Conservation (phyloP, 129 eudicot species). For the Helichrysum umbraculigerum region DNA sequence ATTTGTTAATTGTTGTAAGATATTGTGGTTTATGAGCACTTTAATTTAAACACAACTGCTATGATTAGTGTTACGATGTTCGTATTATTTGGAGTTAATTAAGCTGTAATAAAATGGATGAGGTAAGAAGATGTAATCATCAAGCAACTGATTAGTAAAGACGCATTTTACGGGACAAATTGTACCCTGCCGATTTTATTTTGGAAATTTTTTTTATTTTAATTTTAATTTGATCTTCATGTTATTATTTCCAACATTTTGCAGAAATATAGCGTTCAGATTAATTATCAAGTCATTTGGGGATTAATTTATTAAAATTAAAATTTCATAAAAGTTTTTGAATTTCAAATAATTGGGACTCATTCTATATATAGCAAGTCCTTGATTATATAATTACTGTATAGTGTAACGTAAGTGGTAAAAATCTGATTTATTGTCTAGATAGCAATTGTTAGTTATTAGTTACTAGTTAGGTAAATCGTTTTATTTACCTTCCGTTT, state of each 20-base stretch:
- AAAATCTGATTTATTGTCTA: neutral
- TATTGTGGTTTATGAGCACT: conserved; percentile 12
- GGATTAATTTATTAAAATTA: neutral
- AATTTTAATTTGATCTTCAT: neutral
- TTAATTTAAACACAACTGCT: neutral
- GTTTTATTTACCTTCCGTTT: neutral
- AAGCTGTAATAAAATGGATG: neutral
- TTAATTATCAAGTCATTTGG: neutral
- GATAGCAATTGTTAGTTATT: neutral
- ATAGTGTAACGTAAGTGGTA: neutral
- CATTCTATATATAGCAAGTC: neutral
- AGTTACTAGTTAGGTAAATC: neutral
- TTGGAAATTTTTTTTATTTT: no score
- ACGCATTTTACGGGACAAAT: neutral
- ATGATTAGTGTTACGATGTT: neutral
- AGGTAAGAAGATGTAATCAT: neutral
- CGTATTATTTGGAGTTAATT: neutral
- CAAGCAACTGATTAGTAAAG: neutral
- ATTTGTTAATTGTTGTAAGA: neutral
- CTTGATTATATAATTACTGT: neutral
- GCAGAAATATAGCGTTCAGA: neutral
- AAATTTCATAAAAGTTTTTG: no score
- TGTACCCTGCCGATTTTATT: neutral
- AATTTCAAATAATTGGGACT: no score
- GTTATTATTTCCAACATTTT: neutral